Conservation (phyloP, 2,329 filamentous ascomycete species). For the Akanthomyces uredinophilus region DNA sequence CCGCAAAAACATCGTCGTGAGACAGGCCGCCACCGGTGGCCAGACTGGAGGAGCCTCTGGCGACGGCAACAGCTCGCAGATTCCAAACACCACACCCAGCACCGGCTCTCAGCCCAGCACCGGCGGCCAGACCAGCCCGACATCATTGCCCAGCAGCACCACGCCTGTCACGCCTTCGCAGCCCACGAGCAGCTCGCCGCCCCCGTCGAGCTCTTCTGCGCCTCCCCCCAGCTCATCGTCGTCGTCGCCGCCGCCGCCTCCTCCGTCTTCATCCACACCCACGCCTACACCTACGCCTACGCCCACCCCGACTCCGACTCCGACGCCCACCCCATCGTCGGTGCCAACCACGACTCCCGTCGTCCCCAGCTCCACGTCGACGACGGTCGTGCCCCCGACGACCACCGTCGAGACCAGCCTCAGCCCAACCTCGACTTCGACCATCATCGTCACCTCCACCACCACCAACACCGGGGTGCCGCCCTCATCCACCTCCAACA, state of each 20-base stretch:
- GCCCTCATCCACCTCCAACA: slow-evolving; percentile 24
- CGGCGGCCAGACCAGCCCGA: background rate
- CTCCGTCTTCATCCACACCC: background rate
- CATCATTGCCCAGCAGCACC: background rate
- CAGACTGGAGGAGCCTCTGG: background rate
- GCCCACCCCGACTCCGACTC: slow-evolving; percentile 13
- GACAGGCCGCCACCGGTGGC: slow-evolving; percentile 4
- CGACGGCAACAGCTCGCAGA: background rate
- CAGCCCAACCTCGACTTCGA: slow-evolving; percentile 19
- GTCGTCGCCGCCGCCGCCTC: background rate
- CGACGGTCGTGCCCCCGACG: slow-evolving; percentile 1
- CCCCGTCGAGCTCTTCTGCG: background rate
- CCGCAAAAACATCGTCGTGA: slow-evolving; percentile 1
- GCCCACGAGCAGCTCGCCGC: background rate
- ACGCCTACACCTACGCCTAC: background rate
- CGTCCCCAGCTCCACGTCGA: slow-evolving; percentile 8
- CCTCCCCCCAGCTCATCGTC: background rate
- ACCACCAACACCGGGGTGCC: slow-evolving; percentile 21
- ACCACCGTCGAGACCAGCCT: background rate
- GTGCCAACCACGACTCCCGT: background rate
- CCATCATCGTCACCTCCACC: slow-evolving; percentile 25
- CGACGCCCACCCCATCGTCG: background rate
- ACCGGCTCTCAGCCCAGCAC: background rate
- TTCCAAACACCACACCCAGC: background rate
- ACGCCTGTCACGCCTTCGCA: background rate